Percentiles rank a stretch among this genome's conserved stretches.
Conservation (phyloP, 768 basidiomycete genomes). For the Mrakia frigida region DNA sequence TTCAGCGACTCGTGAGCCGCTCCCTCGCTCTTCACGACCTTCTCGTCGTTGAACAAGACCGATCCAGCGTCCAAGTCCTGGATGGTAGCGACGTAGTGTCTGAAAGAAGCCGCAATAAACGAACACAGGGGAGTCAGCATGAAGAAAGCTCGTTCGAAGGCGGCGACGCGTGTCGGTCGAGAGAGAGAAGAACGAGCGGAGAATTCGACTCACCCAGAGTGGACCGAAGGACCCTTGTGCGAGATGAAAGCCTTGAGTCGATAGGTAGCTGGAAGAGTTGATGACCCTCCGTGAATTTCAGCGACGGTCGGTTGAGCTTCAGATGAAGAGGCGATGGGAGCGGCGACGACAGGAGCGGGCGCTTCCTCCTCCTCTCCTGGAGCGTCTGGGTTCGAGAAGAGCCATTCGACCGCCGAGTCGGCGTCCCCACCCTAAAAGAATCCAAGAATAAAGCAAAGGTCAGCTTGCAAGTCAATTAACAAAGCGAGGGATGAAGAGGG, state of each 20-base stretch:
- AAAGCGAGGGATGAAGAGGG: neutral
- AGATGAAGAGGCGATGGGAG: constrained; percentile 37
- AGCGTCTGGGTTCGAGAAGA: constrained; percentile 90
- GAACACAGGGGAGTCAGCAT: neutral
- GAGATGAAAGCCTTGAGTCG: constrained; percentile 88
- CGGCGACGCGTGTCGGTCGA: too few species aligned
- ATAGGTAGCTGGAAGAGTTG: constrained; percentile 66
- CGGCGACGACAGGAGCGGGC: constrained; percentile 40
- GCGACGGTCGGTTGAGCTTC: constrained; percentile 1
- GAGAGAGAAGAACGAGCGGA: neutral
- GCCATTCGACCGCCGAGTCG: constrained; percentile 90
- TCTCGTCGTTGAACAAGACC: constrained; percentile 95
- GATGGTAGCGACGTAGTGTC: constrained; percentile 70
- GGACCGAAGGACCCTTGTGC: constrained; percentile 92
- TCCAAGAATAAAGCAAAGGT: constrained; percentile 39
- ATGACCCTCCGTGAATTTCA: constrained; percentile 50
- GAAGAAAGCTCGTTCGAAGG: neutral
- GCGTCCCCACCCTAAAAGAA: constrained; percentile 58
- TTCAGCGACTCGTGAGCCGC: constrained; percentile 77
- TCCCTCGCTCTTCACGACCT: constrained; percentile 81
- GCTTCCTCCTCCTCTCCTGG: constrained; percentile 53
- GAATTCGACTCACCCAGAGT: constrained; percentile 54
- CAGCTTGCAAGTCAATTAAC: neutral
- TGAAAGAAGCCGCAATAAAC: constrained; percentile 39
- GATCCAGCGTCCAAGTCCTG: constrained; percentile 53